Base-by-base conservation (phyloP, 139 green algal genomes). In the Dunaliella primolecta region DNA sequence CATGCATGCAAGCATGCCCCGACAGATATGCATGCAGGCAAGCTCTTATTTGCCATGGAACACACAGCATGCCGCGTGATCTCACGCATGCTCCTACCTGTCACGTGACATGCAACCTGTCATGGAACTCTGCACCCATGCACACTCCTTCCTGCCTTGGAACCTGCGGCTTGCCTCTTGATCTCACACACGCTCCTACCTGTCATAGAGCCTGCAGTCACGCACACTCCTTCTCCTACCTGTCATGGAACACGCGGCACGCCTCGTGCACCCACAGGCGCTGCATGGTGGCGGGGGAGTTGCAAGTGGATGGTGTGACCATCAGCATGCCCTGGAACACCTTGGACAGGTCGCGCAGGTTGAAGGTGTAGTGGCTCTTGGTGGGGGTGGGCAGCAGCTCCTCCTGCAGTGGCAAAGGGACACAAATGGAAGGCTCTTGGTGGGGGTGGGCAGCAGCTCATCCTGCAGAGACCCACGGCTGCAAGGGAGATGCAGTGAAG, bases 321-420 rank as follows among this genome's bases (percentile, higher is more conserved):
- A 96, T 93, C 37, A 96, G 89, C 57, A 94, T 86, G 71, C 94
- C 94, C 87, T 97, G 94, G 84, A 97, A 94, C 83, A 96, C 92
- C 87, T 96, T 95, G 86, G 89, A 93, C 72, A 96, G 87, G 87
- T 97, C 93, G 30, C 93, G 89, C 84, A 96, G 87, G 88, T 95
- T 97, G 93, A 97, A 97, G 36, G 92, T 94, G 90, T 96, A 97
- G 91, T 97, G 94, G 35, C 78, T 92, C 89, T 94, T 95, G 74
- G 92, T 87, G 31, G 94, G 94, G 0, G 94, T 97, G 36, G 93
- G 93, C 79, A 95, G 90, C 77, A 95, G 89, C 88, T 94, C 93
- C 83, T 93, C 86, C 30, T 92, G 70, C 93, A 38, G 36, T 29
- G 34, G 82, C 36, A n/a, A 36, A 72, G 36, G 56, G 56, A 21